Evolutionary conservation across 306 rosid genomes (phyloP).

Genomic region (barrel medic (Medicago truncatula)): DNA sequence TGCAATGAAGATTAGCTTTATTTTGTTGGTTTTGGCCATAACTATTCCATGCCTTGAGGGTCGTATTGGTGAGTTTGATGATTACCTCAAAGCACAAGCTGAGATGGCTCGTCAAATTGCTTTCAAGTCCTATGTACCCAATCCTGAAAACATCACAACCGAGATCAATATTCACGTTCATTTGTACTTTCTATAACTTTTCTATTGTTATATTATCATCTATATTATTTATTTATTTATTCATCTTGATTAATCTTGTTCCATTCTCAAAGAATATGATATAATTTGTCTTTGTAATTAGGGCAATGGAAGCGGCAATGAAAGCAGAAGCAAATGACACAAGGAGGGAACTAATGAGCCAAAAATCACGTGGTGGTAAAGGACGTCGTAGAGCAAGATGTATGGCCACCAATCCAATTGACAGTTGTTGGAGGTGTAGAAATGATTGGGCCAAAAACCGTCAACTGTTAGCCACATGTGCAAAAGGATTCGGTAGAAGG

Average conservation of each 20-base stretch:
- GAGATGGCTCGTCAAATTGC: constrained; percentile 51
- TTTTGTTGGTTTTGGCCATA: constrained; percentile 54
- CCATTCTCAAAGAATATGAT: neutral
- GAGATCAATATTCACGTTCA: constrained; percentile 56
- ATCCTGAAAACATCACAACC: constrained; percentile 54
- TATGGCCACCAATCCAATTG: constrained; percentile 78
- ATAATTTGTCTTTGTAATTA: neutral
- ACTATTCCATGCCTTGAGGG: constrained; percentile 62
- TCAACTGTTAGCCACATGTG: constrained; percentile 60
- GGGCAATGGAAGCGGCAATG: neutral
- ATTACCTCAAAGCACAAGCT: constrained; percentile 41
- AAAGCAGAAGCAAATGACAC: constrained; percentile 27
- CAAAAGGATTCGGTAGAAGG: constrained; percentile 67
- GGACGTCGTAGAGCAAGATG: constrained; percentile 44
- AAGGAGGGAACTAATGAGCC: constrained; percentile 53
- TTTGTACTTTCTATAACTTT: constrained; percentile 26
- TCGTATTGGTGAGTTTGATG: constrained; percentile 53
- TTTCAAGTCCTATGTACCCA: constrained; percentile 52
- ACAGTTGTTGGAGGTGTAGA: constrained; percentile 83
- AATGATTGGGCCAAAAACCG: constrained; percentile 66
- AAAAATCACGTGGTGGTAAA: neutral
- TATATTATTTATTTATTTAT: neutral
- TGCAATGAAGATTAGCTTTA: constrained; percentile 39
- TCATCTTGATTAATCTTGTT: neutral
- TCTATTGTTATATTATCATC: neutral